These are phyloP conservation scores for Trichoderma arundinaceum DNA, from an alignment of 2,329 filamentous ascomycete species.

Conservation along the genomic window DNA sequence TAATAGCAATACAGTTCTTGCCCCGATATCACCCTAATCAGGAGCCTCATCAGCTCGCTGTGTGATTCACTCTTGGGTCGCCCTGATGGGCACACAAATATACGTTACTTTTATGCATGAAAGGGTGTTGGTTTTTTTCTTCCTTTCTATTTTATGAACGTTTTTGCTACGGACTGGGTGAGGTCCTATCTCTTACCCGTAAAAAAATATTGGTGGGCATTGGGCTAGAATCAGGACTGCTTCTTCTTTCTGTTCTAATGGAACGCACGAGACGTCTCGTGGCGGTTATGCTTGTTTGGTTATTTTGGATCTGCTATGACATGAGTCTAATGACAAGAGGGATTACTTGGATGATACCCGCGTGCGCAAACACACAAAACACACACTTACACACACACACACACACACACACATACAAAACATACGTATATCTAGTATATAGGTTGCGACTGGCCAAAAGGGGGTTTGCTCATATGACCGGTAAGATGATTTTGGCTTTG, in stretches of 20 bases:
- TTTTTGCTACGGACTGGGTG: not conserved
- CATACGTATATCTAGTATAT: conserved; percentile 17
- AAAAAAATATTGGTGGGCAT: conserved; percentile 17
- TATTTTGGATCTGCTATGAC: not conserved
- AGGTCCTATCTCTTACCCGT: not conserved
- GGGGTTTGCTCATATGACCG: not conserved
- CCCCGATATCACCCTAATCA: conserved; percentile 65
- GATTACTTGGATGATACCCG: conserved; percentile 32
- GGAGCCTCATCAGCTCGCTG: conserved; percentile 61
- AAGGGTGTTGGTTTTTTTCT: conserved; percentile 31
- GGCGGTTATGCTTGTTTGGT: not conserved
- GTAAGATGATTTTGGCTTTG: not conserved
- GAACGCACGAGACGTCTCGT: conserved; percentile 1
- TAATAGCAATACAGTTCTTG: conserved; percentile 54
- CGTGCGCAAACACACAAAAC: conserved; percentile 10
- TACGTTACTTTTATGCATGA: conserved; percentile 31
- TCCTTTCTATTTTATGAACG: conserved; percentile 3
- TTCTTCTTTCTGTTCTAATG: conserved; percentile 9
- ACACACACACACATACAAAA: not conserved
- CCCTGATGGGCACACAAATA: conserved; percentile 12
- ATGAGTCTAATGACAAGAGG: conserved; percentile 22
- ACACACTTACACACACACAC: not conserved
- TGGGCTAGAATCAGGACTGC: conserved; percentile 16
- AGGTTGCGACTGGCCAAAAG: conserved; percentile 9
- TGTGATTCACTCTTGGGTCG: conserved; percentile 44